A percentile compares a stretch with the other conserved stretches of the same genome.
phyloP scores from a whole-genome alignment of 2,329 filamentous ascomycete species.

The Hypomyces rosellus region DNA sequence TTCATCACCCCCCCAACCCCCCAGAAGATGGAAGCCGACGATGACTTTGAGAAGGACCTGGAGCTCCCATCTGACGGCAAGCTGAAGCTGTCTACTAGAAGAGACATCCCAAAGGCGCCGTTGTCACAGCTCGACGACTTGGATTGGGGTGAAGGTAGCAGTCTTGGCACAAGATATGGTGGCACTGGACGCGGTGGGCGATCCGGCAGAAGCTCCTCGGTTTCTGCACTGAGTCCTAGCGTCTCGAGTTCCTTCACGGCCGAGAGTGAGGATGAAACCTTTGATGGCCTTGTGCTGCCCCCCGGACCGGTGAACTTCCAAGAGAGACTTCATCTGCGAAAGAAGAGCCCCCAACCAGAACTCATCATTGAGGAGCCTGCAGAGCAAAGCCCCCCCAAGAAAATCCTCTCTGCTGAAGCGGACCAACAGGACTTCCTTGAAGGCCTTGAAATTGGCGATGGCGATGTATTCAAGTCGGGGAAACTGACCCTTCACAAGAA shows the following conservation, averaged over 20 bases:
- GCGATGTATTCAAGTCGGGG: slow-evolving; percentile 70
- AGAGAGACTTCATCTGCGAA: slow-evolving; percentile 67
- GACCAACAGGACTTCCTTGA: slow-evolving; percentile 75
- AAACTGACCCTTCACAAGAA: slow-evolving; percentile 88
- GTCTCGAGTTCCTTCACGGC: slow-evolving; percentile 83
- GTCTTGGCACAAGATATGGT: slow-evolving; percentile 81
- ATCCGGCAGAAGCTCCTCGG: slow-evolving; percentile 77
- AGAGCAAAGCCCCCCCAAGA: slow-evolving; percentile 23
- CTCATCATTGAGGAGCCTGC: slow-evolving; percentile 36
- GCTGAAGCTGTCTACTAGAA: slow-evolving; percentile 56
- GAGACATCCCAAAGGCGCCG: slow-evolving; percentile 58
- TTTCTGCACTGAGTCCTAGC: slow-evolving; percentile 86
- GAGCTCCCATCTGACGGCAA: slow-evolving; percentile 63
- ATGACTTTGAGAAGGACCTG: slow-evolving; percentile 67
- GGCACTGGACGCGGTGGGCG: slow-evolving; percentile 76
- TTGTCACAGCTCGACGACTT: slow-evolving; percentile 64
- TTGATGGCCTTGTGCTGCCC: slow-evolving; percentile 84
- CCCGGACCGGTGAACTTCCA: slow-evolving; percentile 76
- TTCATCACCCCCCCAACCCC: slow-evolving; percentile 52
- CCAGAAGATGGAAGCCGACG: slow-evolving; percentile 42
- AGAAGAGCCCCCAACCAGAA: slow-evolving; percentile 53
- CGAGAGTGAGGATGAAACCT: slow-evolving; percentile 89
- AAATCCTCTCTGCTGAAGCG: slow-evolving; percentile 29
- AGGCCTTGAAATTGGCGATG: slow-evolving; percentile 80
- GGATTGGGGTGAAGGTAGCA: slow-evolving; percentile 93